phyloP scores from a whole-genome alignment of 768 basidiomycete species.

The Suillus discolor region DNA sequence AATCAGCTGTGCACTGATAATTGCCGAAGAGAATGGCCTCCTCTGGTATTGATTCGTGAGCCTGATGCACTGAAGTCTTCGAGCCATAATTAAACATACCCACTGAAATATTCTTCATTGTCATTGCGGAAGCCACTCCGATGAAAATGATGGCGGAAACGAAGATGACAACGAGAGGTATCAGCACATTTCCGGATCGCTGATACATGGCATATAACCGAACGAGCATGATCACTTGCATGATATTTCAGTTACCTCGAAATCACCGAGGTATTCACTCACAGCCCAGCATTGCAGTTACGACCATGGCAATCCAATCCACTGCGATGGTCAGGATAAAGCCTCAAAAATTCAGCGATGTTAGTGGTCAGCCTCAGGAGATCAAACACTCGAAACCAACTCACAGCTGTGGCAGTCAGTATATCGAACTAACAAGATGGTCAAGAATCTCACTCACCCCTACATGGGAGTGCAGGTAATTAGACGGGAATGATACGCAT shows the following conservation, averaged over 20 bases:
- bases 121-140: background rate
- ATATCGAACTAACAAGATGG: too few relatives aligned
- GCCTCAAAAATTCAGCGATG: background rate
- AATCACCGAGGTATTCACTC: background rate
- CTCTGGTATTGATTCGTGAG: background rate
- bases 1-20: background rate
- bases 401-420: too few relatives aligned
- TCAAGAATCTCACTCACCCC: too few relatives aligned
- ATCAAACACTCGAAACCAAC: background rate
- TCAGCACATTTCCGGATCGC: background rate
- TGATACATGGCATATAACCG: background rate
- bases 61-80: background rate
- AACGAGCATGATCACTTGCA: background rate
- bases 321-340: background rate
- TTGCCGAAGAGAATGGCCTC: background rate
- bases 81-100: background rate
- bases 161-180: background rate
- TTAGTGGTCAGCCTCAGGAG: background rate
- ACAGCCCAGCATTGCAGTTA: background rate
- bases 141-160: background rate
- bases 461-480: background rate
- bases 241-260: background rate
- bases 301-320: background rate
- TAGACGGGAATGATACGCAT: background rate
- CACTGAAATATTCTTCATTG: background rate